Percentiles rank a stretch among this genome's conserved stretches.
Conservation (phyloP, 495 filamentous ascomycete genomes). For the Penicillium parvum region DNA sequence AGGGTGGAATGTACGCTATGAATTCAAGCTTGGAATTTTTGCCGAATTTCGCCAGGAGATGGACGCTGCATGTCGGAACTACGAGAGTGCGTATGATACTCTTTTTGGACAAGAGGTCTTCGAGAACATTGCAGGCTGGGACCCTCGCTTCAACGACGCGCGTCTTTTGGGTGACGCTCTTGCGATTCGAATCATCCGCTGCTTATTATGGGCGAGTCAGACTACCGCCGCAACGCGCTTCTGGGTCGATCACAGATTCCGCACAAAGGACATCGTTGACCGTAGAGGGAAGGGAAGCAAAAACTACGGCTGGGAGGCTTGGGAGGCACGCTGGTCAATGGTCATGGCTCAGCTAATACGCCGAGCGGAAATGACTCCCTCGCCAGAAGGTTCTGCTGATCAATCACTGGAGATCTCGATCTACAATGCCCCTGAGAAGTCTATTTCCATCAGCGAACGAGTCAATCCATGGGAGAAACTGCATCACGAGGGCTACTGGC, state of each 20-base stretch:
- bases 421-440: slow-evolving; percentile 65
- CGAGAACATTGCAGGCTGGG: slow-evolving; percentile 83
- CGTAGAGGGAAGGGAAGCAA: slow-evolving; percentile 75
- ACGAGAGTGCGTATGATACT: slow-evolving; percentile 77
- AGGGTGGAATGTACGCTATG: slow-evolving; percentile 87
- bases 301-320: slow-evolving; percentile 83
- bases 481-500: slow-evolving; percentile 88
- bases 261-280: slow-evolving; percentile 69
- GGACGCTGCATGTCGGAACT: slow-evolving; percentile 77
- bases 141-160: slow-evolving; percentile 78
- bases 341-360: slow-evolving; percentile 79
- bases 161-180: slow-evolving; percentile 75
- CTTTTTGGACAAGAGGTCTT: slow-evolving; percentile 77
- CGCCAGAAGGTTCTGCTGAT: slow-evolving; percentile 15
- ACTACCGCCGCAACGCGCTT: slow-evolving; percentile 68
- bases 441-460: slow-evolving; percentile 55
- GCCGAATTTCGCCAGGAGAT: slow-evolving; percentile 89
- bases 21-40: slow-evolving; percentile 86
- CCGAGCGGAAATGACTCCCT: slow-evolving; percentile 46
- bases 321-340: slow-evolving; percentile 78
- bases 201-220: slow-evolving; percentile 69
- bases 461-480: slow-evolving; percentile 73
- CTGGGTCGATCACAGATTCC: slow-evolving; percentile 69
- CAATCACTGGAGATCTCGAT: slow-evolving; percentile 29
- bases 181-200: slow-evolving; percentile 73